These are phyloP conservation scores for Graphiopsis chlorocephala DNA, from an alignment of 2,329 filamentous ascomycete genomes.

Conservation along the genomic window DNA sequence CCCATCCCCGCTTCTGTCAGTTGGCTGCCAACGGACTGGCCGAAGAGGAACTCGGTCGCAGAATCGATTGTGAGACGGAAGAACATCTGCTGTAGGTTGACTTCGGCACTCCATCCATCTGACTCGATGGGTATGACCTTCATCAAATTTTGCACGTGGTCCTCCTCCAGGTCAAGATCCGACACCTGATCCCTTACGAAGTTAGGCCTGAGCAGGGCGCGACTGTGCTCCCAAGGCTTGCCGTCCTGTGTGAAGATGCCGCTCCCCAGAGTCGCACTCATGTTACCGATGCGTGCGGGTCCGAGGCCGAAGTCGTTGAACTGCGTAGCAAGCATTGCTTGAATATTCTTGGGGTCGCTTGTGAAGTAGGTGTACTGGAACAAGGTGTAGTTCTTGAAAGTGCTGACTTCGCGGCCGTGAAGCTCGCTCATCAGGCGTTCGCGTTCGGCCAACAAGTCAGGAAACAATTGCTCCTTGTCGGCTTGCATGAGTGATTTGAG, in stretches of 20 bases:
- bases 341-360: slow-evolving; percentile 36
- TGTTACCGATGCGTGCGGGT: slow-evolving; percentile 27
- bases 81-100: slow-evolving; percentile 41
- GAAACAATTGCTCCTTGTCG: slow-evolving; percentile 29
- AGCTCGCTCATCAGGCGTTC: slow-evolving; percentile 24
- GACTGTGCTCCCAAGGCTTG: slow-evolving; percentile 36
- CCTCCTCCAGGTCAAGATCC: slow-evolving; percentile 37
- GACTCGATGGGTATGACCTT: slow-evolving; percentile 28
- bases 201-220: slow-evolving; percentile 38
- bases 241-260: slow-evolving; percentile 34
- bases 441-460: slow-evolving; percentile 30
- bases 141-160: slow-evolving; percentile 36
- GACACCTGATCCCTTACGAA: slow-evolving; percentile 39
- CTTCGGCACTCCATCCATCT: slow-evolving; percentile 32
- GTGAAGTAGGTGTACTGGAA: slow-evolving; percentile 31
- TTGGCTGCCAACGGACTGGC: slow-evolving; percentile 41
- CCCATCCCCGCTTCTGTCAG: slow-evolving; percentile 32
- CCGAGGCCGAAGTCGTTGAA: slow-evolving; percentile 33
- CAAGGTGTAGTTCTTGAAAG: slow-evolving; percentile 26
- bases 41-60: slow-evolving; percentile 51
- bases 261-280: slow-evolving; percentile 31
- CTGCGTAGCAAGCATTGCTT: slow-evolving; percentile 34
- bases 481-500: slow-evolving; percentile 27
- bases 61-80: slow-evolving; percentile 51
- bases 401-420: slow-evolving; percentile 27